These are phyloP conservation scores for Daedaleopsis sinensis DNA, from an alignment of 768 basidiomycete species.

Conservation along the genomic window DNA sequence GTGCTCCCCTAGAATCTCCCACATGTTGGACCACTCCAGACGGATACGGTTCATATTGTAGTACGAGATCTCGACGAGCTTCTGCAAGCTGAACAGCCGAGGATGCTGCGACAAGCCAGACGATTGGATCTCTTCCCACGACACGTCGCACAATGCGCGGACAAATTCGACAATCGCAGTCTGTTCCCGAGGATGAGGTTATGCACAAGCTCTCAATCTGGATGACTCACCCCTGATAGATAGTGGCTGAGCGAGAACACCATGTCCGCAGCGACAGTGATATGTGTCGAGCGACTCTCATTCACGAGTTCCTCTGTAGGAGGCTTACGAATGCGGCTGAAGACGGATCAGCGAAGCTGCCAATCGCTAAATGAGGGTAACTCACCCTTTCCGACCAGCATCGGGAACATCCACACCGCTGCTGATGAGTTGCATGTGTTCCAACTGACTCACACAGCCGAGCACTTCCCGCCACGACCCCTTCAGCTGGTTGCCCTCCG, in stretches of 20 bases:
- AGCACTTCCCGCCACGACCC: constrained; percentile 96
- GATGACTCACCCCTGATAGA: constrained; percentile 82
- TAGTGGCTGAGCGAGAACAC: constrained; percentile 96
- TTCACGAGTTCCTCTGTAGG: constrained; percentile 94
- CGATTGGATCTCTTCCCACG: constrained; percentile 99
- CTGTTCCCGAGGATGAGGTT: constrained; percentile 42
- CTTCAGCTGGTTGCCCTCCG: constrained; percentile 96
- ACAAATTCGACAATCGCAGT: constrained; percentile 98
- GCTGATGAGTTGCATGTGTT: constrained; percentile 97
- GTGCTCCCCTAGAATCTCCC: constrained; percentile 97
- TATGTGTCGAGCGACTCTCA: constrained; percentile 96
- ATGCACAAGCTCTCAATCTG: not conserved
- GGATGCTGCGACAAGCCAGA: constrained; percentile 94
- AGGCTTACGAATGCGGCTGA: constrained; percentile 50
- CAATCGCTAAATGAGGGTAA: not conserved
- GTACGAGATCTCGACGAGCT: constrained; percentile 98
- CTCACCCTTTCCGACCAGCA: constrained; percentile 76
- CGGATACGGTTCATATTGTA: constrained; percentile 99
- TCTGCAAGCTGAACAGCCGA: constrained; percentile 94
- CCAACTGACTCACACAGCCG: constrained; percentile 96
- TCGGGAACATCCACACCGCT: constrained; percentile 87
- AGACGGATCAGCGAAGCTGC: not conserved
- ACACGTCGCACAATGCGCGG: constrained; percentile 92
- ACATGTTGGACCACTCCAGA: constrained; percentile 96
- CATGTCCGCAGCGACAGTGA: constrained; percentile 99